These are phyloP conservation scores for Rostrohypoxylon terebratum DNA, from an alignment of 495 filamentous ascomycete species.

Conservation along the genomic window DNA sequence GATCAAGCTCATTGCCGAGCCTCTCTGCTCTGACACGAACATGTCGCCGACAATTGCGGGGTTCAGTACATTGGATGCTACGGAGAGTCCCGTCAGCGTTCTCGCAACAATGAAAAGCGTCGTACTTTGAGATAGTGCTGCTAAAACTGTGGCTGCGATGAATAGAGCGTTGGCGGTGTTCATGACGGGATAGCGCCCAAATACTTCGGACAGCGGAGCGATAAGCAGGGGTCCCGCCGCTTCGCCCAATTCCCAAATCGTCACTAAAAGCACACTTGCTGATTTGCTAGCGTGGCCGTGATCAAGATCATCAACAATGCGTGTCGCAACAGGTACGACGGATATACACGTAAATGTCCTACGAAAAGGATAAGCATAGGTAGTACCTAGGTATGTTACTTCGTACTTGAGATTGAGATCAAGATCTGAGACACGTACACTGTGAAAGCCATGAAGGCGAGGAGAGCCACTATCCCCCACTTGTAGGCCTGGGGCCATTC, in stretches of 20 bases:
- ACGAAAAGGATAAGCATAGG: slow-evolving; percentile 30
- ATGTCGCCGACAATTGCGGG: slow-evolving; percentile 71
- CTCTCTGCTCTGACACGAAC: slow-evolving; percentile 62
- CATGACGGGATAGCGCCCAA: slow-evolving; percentile 66
- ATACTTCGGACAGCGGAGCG: slow-evolving; percentile 68
- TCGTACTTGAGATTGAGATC: slow-evolving; percentile 2
- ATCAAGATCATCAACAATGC: slow-evolving; percentile 63
- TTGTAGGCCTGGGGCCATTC: slow-evolving; percentile 65
- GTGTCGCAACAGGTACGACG: slow-evolving; percentile 63
- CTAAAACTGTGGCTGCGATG: slow-evolving; percentile 58
- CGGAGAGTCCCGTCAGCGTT: slow-evolving; percentile 63
- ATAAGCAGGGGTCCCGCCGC: slow-evolving; percentile 69
- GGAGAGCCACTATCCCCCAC: slow-evolving; percentile 60
- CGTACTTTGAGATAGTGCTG: slow-evolving; percentile 56
- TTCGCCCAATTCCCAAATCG: slow-evolving; percentile 68
- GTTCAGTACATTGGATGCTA: slow-evolving; percentile 66
- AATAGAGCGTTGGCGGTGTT: slow-evolving; percentile 65
- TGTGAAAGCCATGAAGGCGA: slow-evolving; percentile 65
- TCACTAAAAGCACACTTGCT: slow-evolving; percentile 65
- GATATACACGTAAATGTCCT: slow-evolving; percentile 68
- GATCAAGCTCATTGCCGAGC: slow-evolving; percentile 63
- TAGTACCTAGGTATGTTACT: too few relatives aligned
- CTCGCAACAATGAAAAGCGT: slow-evolving; percentile 60
- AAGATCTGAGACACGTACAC: slow-evolving; percentile 55
- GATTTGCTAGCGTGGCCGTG: slow-evolving; percentile 53